These are phyloP conservation scores for Theobroma grandiflorum DNA, from an alignment of 441 rosid genomes.

Conservation along the genomic window DNA sequence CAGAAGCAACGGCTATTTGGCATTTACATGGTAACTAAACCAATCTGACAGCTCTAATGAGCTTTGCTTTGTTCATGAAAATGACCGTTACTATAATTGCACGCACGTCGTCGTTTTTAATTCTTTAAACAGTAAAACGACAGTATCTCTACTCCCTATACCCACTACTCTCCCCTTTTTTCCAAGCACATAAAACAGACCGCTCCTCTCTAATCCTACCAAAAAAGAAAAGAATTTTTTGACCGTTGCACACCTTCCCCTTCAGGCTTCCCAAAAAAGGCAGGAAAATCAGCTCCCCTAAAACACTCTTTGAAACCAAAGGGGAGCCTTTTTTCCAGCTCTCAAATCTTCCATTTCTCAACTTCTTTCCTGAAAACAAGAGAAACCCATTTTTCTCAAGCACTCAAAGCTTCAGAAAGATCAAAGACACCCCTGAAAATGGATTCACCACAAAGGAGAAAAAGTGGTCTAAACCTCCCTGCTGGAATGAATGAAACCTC, in stretches of 20 bases:
- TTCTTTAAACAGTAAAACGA: conserved; percentile 3
- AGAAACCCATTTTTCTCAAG: conserved; percentile 14
- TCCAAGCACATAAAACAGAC: background rate
- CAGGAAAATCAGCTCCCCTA: conserved; percentile 15
- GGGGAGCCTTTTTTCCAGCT: conserved; percentile 44
- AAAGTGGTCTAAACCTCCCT: conserved; percentile 91
- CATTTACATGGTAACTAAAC: background rate
- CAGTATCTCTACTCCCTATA: background rate
- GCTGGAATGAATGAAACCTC: conserved; percentile 85
- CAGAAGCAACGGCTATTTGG: conserved; percentile 29
- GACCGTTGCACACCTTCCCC: conserved; percentile 66
- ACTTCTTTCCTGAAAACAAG: conserved; percentile 12
- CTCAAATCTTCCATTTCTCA: background rate
- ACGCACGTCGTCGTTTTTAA: background rate
- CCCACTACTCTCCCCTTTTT: background rate
- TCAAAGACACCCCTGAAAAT: conserved; percentile 39
- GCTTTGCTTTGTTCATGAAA: conserved; percentile 6
- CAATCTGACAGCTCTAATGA: conserved; percentile 15
- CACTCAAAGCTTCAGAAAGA: conserved; percentile 7
- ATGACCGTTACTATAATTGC: conserved; percentile 23
- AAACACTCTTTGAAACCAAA: conserved; percentile 36
- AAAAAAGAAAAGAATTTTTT: conserved; percentile 24
- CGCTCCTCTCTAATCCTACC: conserved; percentile 37
- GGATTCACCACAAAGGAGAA: conserved; percentile 73
- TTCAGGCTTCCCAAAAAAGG: conserved; percentile 27